A percentile compares a stretch with the other conserved stretches of the same genome.
These are phyloP conservation scores for Penicillium palitans DNA, from an alignment of 2,329 filamentous ascomycete genomes.

Conservation along the genomic window DNA sequence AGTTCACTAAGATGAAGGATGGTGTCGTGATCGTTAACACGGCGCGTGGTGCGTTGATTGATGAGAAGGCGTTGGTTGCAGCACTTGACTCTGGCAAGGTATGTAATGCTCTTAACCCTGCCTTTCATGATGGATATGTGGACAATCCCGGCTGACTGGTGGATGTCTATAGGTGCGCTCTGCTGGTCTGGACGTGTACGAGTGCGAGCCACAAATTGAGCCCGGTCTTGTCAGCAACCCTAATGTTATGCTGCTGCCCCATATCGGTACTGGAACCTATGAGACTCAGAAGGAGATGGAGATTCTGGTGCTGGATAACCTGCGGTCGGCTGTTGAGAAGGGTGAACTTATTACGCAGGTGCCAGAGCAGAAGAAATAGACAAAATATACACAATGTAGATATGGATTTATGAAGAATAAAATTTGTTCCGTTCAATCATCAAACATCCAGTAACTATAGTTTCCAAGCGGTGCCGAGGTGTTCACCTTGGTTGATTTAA, in stretches of 20 bases:
- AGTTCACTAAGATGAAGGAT: conserved; percentile 49
- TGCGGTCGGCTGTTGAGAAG: conserved; percentile 58
- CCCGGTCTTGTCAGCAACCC: conserved; percentile 49
- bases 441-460: neutral
- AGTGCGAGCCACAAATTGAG: conserved; percentile 50
- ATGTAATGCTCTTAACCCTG: neutral
- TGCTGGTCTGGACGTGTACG: conserved; percentile 50
- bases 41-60: conserved; percentile 47
- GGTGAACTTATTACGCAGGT: conserved; percentile 61
- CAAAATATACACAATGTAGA: neutral
- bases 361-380: conserved; percentile 56
- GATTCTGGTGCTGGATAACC: conserved; percentile 58
- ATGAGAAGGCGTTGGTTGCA: conserved; percentile 49
- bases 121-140: neutral
- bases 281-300: conserved; percentile 65
- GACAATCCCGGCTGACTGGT: conserved; percentile 1
- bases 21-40: conserved; percentile 49
- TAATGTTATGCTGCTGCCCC: conserved; percentile 56
- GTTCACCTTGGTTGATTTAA: neutral
- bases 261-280: conserved; percentile 61
- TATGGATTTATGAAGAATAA: conserved; percentile 1
- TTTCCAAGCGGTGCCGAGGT: neutral
- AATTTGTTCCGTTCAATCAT: neutral
- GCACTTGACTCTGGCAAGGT: conserved; percentile 49
- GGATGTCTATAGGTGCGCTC: conserved; percentile 37